Base-by-base conservation (phyloP, 1,284 basidiomycete species). In the Amylostereum chailletii region DNA sequence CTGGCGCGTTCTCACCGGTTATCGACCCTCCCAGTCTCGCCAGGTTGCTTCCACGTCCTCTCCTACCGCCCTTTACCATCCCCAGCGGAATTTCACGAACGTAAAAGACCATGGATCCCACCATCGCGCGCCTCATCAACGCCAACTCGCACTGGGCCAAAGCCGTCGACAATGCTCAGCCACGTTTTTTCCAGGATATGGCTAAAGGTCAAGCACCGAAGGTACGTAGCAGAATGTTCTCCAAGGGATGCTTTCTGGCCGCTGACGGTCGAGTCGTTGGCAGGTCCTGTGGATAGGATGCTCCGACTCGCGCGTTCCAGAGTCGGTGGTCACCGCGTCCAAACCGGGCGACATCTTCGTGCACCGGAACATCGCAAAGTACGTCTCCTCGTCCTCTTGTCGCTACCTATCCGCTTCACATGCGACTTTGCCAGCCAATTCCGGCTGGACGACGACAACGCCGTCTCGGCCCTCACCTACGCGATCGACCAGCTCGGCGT, bases 401-500 rank as follows among this genome's bases (percentile, higher is more conserved):
- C 4, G 6, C 6, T 2, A 30, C 11, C 42, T 3, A 1, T 11
- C 27, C 29, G 5, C 42, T 43, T 43, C 32, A 19, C 40, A 26
- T 37, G 2, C 36, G 8, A 10, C 40, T 7, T 43, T 9, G 11
- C 1, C 52, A 86, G 84, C 64, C 81, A 90, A 72, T 81, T 90
- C 67, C 82, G 81, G 52, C 66, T 73, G 5, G 69, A 83, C 51
- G 91, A 94, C 62, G 75, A 79, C 55, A 88, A 79, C 49, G 81
- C 81, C 0, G 71, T 79, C 39, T 79, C 89, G 1, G 84, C 88
- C 0, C 72, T 94, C 48, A 72, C 79, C 3, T 94, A 85, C 61
- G 90, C 86, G 2, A 72, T 94, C 27, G 74, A 79, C 57, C 70
- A 75, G 53, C 72, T 93, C 42, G 82, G 84, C 41, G 83, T 91